These are phyloP conservation scores for Actinomortierella wolfii DNA, from an alignment of 371 early-diverging fungal genomes.

Conservation along the genomic window DNA sequence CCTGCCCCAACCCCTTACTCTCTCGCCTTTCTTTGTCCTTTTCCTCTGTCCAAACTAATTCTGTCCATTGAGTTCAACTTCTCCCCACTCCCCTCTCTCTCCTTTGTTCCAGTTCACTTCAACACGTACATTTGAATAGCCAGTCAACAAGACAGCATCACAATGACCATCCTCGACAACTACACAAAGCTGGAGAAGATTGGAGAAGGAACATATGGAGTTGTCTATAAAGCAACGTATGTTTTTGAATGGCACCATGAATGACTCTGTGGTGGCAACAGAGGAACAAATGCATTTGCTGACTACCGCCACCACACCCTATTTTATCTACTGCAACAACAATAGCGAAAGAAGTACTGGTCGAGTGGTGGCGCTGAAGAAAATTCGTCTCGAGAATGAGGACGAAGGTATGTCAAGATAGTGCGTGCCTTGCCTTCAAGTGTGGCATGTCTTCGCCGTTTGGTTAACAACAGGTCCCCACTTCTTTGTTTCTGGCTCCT, in stretches of 20 bases:
- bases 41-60: too few species aligned
- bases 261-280: too few species aligned
- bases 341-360: conserved; percentile 70
- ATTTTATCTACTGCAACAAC: conserved; percentile 1
- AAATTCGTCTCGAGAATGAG: conserved; percentile 89
- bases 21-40: neutral
- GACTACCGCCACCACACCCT: neutral
- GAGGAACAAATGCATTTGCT: neutral
- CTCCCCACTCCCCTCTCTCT: neutral
- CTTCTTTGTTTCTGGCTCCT: neutral
- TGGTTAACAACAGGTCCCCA: too few species aligned
- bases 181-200: conserved; percentile 90
- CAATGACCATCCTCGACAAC: conserved; percentile 51
- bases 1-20: too few species aligned
- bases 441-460: too few species aligned
- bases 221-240: conserved; percentile 91
- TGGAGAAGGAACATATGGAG: conserved; percentile 97
- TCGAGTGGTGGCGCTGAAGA: conserved; percentile 91
- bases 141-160: neutral
- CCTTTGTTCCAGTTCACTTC: neutral
- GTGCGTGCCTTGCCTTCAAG: too few species aligned
- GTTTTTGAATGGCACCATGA: neutral
- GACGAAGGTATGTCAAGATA: conserved; percentile 76
- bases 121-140: neutral
- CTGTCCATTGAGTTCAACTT: neutral